Evolutionary conservation across 345 rosid genomes (phyloP), one percentile per base, ranked within the genome.

Genomic region (Brassica incana): DNA sequence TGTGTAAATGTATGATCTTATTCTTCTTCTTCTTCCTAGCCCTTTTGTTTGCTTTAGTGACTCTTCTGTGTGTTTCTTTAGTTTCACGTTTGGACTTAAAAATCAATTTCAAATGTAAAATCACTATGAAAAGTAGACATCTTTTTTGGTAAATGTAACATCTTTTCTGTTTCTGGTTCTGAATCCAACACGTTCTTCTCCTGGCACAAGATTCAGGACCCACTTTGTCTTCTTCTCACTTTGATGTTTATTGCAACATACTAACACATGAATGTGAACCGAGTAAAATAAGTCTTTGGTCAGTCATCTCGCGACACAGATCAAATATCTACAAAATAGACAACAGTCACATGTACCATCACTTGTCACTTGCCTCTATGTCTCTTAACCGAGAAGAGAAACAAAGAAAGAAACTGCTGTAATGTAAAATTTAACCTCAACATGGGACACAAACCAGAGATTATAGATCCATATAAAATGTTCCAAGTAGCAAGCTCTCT

Each of bases 1-100:
- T 85, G 45, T 93, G 95, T 91, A 90, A 84, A 91, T 90, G 77
- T 79, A 64, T 82, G 79, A 71, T 83, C 76, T 33, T 33, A 1
- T 50, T 48, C 81, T 33, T 33, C 36, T 50, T 45, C 81, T 78
- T 78, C 75, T 76, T 73, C 35, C 18, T 27, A 40, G 61, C 10
- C 65, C 75, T 48, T 40, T 30, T 12, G 20, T 52, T 15, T 30
- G 2, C 20, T 63, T 14, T 32, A 1, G 60, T 29, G 36, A 29
- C 62, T 50, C 56, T 48, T 71, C 71, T 80, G 72, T 66, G 27
- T 64, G 56, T 48, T 48, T 48, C 56, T 5, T 48, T 48, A 48
- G 56, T 54, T 16, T 54, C 25, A 54, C 9, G 25, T 54, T 54
- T 15, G 77, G 74, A 29, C 8, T 62, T 25, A 40, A 73, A 81